Conservation (phyloP, 2,329 filamentous ascomycete genomes). For the Clarireedia paspali region DNA sequence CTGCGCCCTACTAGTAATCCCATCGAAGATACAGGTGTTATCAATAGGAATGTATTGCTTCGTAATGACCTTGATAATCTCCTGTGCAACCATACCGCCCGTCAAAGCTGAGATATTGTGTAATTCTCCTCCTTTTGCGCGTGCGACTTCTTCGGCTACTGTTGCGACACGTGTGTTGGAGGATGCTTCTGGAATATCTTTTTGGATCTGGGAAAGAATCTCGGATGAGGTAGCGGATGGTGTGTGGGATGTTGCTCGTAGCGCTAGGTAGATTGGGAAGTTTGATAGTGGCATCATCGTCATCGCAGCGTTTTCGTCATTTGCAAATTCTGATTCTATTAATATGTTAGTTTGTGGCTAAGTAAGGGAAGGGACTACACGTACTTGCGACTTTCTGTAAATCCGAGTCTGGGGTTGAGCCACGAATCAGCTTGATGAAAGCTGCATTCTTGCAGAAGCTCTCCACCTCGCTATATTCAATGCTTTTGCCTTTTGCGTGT, state of each 20-base stretch:
- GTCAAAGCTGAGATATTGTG: slow-evolving; percentile 86
- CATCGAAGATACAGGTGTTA: slow-evolving; percentile 65
- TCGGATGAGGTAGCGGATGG: slow-evolving; percentile 40
- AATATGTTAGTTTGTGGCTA: slow-evolving; percentile 21
- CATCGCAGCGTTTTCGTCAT: slow-evolving; percentile 42
- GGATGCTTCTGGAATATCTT: slow-evolving; percentile 39
- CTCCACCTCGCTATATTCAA: slow-evolving; percentile 71
- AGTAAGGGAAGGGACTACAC: slow-evolving; percentile 2
- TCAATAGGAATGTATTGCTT: slow-evolving; percentile 66
- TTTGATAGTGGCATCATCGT: slow-evolving; percentile 42
- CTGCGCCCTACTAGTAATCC: slow-evolving; percentile 38
- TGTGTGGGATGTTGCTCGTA: slow-evolving; percentile 45
- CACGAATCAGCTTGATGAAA: slow-evolving; percentile 79
- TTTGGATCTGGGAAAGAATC: slow-evolving; percentile 42
- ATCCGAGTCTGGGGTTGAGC: slow-evolving; percentile 12
- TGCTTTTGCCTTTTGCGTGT: slow-evolving; percentile 39
- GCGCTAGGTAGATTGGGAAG: slow-evolving; percentile 61
- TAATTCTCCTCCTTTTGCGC: slow-evolving; percentile 76
- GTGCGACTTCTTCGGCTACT: slow-evolving; percentile 58
- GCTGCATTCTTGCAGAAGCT: slow-evolving; percentile 92
- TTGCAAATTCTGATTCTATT: slow-evolving; percentile 45
- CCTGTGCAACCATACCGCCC: slow-evolving; percentile 92
- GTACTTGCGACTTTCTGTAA: slow-evolving; percentile 23
- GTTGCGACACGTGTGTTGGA: slow-evolving; percentile 43
- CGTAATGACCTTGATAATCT: slow-evolving; percentile 83